Evolutionary conservation across 441 rosid genomes (phyloP).

Genomic region (Melastoma candidum): DNA sequence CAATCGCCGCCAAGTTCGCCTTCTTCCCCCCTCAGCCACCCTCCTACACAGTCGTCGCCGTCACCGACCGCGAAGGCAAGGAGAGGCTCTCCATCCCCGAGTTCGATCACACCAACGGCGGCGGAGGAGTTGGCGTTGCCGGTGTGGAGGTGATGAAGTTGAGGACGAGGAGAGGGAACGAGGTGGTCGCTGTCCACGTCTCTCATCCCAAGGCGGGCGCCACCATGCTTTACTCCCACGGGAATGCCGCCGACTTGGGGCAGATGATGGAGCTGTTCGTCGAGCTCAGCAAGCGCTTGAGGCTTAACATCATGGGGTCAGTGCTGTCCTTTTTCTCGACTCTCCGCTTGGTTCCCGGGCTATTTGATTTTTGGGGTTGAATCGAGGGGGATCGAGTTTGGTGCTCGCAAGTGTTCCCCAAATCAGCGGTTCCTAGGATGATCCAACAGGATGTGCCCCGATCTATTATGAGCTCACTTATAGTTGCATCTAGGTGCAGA

Average conservation of each 20-base stretch:
- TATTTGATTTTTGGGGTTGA: background rate
- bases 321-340: background rate
- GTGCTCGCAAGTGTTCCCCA: no score
- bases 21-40: conserved; percentile 47
- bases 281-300: conserved; percentile 50
- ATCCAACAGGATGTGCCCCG: no score
- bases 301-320: conserved; percentile 61
- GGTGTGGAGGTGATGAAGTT: conserved; percentile 47
- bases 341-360: background rate
- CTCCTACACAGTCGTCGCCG: conserved; percentile 42
- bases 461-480: no score
- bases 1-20: conserved; percentile 31
- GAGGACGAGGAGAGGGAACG: conserved; percentile 45
- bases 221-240: conserved; percentile 61
- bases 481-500: no score
- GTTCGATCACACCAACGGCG: conserved; percentile 7
- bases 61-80: conserved; percentile 26
- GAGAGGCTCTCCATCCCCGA: conserved; percentile 39
- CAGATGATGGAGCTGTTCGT: conserved; percentile 68
- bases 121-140: conserved; percentile 23
- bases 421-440: no score
- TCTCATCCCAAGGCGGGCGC: conserved; percentile 47
- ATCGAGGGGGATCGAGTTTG: background rate
- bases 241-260: conserved; percentile 73
- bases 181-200: conserved; percentile 47